phyloP scores from a whole-genome alignment of 1,284 basidiomycete species.

The Puccinia hordei region DNA sequence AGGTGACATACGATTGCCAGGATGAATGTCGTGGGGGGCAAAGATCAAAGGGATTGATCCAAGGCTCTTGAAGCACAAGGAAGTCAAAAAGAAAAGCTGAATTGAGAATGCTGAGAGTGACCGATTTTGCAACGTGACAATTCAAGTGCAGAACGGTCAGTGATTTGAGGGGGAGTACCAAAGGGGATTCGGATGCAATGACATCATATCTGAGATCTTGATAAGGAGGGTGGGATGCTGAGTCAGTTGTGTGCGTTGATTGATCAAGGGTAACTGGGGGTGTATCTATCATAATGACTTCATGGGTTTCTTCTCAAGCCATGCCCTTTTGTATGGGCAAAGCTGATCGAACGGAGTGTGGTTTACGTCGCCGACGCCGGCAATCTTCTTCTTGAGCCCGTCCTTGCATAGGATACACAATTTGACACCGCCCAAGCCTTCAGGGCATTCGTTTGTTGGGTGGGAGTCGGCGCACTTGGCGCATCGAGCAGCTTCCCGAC shows the following conservation, averaged over 20 bases:
- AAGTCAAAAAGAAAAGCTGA: background rate
- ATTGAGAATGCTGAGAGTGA: background rate
- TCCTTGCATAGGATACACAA: background rate
- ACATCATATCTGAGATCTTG: too few species aligned
- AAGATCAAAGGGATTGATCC: background rate
- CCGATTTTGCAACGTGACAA: background rate
- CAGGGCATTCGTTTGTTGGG: constrained; percentile 10
- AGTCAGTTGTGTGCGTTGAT: background rate
- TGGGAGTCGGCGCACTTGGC: constrained; percentile 5
- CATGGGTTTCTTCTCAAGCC: too few species aligned
- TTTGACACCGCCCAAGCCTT: background rate
- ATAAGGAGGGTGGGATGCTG: background rate
- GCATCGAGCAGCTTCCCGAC: background rate
- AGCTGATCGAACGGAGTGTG: too few species aligned
- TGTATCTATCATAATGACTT: background rate
- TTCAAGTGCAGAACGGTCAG: background rate
- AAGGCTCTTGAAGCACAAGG: background rate
- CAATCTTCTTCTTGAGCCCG: too few species aligned
- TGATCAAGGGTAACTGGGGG: background rate
- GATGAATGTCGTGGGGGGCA: background rate
- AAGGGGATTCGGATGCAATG: background rate
- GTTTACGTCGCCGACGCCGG: too few species aligned
- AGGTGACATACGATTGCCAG: background rate
- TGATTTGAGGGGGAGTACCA: background rate
- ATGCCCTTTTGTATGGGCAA: too few species aligned